Conservation (phyloP, 2,329 filamentous ascomycete species). For the Aureobasidium uvarum region DNA sequence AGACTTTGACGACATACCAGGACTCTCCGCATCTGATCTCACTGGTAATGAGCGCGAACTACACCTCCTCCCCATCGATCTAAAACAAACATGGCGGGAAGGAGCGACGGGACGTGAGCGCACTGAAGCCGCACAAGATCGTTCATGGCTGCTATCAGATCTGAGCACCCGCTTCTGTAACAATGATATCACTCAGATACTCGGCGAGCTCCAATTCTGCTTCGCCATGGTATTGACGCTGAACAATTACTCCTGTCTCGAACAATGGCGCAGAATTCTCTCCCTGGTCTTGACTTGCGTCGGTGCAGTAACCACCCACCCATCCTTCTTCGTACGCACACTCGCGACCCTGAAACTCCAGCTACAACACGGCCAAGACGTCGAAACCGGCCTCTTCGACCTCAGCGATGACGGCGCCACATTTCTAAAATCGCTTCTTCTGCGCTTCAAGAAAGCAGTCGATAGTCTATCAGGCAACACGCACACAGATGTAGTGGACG, state of each 20-base stretch:
- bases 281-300: conserved; percentile 57
- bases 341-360: conserved; percentile 54
- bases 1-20: conserved; percentile 61
- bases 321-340: conserved; percentile 54
- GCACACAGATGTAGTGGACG: conserved; percentile 50
- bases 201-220: conserved; percentile 62
- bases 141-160: conserved; percentile 60
- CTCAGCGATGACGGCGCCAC: conserved; percentile 54
- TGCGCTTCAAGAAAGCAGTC: conserved; percentile 52
- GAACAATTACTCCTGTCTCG: conserved; percentile 64
- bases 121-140: conserved; percentile 61
- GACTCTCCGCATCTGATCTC: conserved; percentile 43
- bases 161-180: conserved; percentile 42
- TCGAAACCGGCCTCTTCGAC: conserved; percentile 62
- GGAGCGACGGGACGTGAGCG: conserved; percentile 61
- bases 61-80: conserved; percentile 57
- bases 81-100: conserved; percentile 61
- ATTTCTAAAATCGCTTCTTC: conserved; percentile 54
- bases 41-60: conserved; percentile 49
- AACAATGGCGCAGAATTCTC: conserved; percentile 64
- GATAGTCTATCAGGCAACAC: conserved; percentile 47
- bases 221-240: conserved; percentile 63
- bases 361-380: conserved; percentile 56
- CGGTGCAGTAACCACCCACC: conserved; percentile 49
- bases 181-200: conserved; percentile 34